phyloP scores from a whole-genome alignment of 78 protist genomes.

The Chrysochromulina tobinii region DNA sequence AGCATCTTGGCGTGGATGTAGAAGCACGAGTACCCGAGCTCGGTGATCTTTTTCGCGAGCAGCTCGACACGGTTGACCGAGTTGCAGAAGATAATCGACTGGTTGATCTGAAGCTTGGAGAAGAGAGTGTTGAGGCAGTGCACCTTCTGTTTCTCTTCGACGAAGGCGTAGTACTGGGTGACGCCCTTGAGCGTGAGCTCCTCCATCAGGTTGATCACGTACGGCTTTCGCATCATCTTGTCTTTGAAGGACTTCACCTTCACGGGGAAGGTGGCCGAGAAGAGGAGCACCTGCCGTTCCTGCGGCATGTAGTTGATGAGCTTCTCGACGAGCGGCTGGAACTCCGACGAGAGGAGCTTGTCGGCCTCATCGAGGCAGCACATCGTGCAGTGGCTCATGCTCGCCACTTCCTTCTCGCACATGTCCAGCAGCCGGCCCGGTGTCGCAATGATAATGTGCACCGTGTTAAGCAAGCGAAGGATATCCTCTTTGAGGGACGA shows the following conservation, averaged over 20 bases:
- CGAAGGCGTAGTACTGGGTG: conserved; percentile 97
- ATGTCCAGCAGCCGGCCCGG: conserved; percentile 94
- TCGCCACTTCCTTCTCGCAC: conserved; percentile 68
- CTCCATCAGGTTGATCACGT: conserved; percentile 96
- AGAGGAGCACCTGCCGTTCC: conserved; percentile 86
- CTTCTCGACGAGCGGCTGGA: conserved; percentile 82
- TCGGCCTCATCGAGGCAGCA: conserved; percentile 97
- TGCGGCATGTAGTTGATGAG: conserved; percentile 74
- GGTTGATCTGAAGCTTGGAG: conserved; percentile 95
- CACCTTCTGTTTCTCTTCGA: conserved; percentile 96
- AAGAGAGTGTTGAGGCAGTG: conserved; percentile 96
- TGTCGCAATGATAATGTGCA: conserved; percentile 95
- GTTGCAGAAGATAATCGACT: conserved; percentile 98
- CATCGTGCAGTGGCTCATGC: conserved; percentile 62
- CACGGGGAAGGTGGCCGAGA: conserved; percentile 97
- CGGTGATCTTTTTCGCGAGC: conserved; percentile 90
- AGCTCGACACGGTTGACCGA: conserved; percentile 94
- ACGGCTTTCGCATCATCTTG: conserved; percentile 79
- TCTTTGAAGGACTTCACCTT: conserved; percentile 86
- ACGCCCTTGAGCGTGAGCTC: conserved; percentile 95
- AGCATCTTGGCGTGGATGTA: conserved; percentile 98
- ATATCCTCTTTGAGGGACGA: conserved; percentile 87
- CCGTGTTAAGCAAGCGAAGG: conserved; percentile 71
- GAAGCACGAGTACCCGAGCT: conserved; percentile 94
- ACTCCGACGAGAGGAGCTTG: conserved; percentile 94